A percentile compares a stretch with the other conserved stretches of the same genome.
These are phyloP conservation scores for Claviceps lovelessii DNA, from an alignment of 2,329 filamentous ascomycete genomes.

Conservation along the genomic window DNA sequence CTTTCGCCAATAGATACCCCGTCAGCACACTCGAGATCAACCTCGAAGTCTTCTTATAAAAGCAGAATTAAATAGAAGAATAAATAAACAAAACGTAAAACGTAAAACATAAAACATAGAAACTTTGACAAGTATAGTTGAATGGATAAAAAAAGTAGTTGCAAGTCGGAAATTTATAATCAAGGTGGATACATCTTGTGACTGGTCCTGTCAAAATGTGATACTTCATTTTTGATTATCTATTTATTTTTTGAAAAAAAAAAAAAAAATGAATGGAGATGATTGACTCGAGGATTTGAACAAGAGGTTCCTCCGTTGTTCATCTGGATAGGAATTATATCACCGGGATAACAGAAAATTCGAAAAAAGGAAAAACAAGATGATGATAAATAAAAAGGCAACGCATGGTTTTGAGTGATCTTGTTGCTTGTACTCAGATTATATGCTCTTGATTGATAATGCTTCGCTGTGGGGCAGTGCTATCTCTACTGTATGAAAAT, in stretches of 20 bases:
- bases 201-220: neutral
- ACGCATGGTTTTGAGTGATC: neutral
- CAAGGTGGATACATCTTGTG: neutral
- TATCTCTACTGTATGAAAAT: neutral
- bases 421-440: neutral
- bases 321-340: neutral
- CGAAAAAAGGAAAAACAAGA: neutral
- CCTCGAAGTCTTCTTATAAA: constrained; percentile 79
- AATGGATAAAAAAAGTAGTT: no score
- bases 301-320: neutral
- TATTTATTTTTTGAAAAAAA: no score
- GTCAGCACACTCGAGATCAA: constrained; percentile 92
- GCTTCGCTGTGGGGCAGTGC: neutral
- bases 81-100: neutral
- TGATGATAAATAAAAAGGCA: neutral
- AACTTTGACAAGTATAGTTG: neutral
- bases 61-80: neutral
- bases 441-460: neutral
- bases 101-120: neutral
- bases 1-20: constrained; percentile 47
- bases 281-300: constrained; percentile 9
- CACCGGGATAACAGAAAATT: neutral
- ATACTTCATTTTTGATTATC: no score
- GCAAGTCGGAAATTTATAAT: no score
- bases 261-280: neutral